phyloP scores from a whole-genome alignment of 2,329 filamentous ascomycete species.

The Hypomyces perniciosus region DNA sequence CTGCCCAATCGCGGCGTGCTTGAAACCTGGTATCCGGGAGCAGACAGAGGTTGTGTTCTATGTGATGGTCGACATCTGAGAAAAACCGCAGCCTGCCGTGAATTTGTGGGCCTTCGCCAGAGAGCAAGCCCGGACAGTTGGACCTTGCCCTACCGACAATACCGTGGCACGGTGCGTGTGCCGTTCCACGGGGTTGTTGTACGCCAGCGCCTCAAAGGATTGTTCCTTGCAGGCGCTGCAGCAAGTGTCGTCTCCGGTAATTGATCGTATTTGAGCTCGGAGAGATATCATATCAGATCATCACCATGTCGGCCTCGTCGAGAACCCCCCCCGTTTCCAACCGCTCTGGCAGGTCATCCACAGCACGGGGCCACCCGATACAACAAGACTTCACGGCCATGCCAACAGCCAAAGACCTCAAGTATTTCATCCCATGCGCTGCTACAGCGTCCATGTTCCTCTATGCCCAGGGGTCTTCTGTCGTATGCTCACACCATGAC shows the following conservation, averaged over 20 bases:
- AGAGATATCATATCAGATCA: constrained; percentile 27
- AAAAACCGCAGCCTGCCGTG: constrained; percentile 27
- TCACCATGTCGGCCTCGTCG: constrained; percentile 47
- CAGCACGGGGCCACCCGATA: constrained; percentile 35
- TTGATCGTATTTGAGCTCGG: not conserved
- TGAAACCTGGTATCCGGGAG: constrained; percentile 22
- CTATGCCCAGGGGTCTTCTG: constrained; percentile 74
- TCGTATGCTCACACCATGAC: constrained; percentile 89
- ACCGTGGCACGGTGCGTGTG: constrained; percentile 36
- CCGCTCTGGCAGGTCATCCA: constrained; percentile 51
- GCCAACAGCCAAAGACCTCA: constrained; percentile 42
- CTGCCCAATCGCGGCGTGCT: constrained; percentile 13
- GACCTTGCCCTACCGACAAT: constrained; percentile 24
- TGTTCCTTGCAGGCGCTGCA: constrained; percentile 1
- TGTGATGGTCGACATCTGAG: constrained; percentile 32
- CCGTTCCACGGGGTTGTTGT: constrained; percentile 30
- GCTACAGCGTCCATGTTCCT: constrained; percentile 88
- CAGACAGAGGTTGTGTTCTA: constrained; percentile 28
- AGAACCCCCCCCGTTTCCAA: constrained; percentile 55
- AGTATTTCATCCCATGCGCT: constrained; percentile 76
- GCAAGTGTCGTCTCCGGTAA: not conserved
- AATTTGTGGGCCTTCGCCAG: constrained; percentile 22
- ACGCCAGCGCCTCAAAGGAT: constrained; percentile 15
- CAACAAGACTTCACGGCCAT: constrained; percentile 48
- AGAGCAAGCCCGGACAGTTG: constrained; percentile 21